phyloP scores from a whole-genome alignment of 495 filamentous ascomycete genomes.

The Usnea hakonensis region DNA sequence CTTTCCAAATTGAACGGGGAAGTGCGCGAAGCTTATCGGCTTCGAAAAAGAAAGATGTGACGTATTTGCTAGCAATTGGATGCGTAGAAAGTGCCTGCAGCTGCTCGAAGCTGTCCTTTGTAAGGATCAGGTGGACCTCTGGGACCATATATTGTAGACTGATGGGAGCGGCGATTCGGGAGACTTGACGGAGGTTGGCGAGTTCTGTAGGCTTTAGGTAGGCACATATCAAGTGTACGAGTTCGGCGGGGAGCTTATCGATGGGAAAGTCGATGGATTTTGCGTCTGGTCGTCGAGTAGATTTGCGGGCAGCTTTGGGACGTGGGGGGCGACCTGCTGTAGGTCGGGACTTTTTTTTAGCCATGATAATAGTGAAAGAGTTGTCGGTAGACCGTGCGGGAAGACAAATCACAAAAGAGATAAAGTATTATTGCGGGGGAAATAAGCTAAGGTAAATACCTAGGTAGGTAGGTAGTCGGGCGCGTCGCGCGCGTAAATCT shows the following conservation, averaged over 20 bases:
- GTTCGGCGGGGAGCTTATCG: not conserved
- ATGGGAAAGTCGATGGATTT: not conserved
- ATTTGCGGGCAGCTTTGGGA: not conserved
- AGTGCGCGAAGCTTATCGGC: not conserved
- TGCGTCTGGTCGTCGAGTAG: not conserved
- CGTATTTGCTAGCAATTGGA: not conserved
- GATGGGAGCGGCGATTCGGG: not conserved
- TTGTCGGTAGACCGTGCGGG: too few species aligned
- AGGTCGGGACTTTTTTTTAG: not conserved
- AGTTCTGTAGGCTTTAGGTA: not conserved
- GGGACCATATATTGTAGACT: constrained; percentile 2
- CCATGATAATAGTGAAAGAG: not conserved
- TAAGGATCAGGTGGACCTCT: not conserved
- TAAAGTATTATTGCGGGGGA: too few species aligned
- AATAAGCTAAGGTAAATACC: too few species aligned
- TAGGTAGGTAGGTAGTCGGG: too few species aligned
- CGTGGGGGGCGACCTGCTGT: not conserved
- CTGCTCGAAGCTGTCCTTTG: constrained; percentile 4
- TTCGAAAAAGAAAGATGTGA: constrained; percentile 2
- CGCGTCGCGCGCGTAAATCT: too few species aligned
- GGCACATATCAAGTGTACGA: constrained; percentile 2
- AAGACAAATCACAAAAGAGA: too few species aligned
- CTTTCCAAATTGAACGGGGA: not conserved
- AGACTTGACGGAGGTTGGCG: constrained; percentile 2
- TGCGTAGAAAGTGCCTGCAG: not conserved